phyloP scores from a whole-genome alignment of 2,329 filamentous ascomycete species.

The Cladosporium velox region DNA sequence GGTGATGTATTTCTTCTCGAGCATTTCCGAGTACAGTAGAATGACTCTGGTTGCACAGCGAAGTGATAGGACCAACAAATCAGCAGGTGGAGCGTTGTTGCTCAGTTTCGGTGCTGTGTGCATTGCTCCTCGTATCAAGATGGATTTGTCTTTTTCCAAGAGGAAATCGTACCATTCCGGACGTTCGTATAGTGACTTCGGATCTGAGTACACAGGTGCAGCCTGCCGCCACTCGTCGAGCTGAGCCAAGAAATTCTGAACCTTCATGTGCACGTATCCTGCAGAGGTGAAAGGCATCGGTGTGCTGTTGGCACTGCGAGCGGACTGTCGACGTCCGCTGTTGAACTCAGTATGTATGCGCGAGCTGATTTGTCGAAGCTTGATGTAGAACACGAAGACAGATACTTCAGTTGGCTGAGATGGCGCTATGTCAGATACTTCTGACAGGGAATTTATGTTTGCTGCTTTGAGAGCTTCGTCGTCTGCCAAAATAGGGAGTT shows the following conservation, averaged over 20 bases:
- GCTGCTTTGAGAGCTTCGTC: constrained; percentile 31
- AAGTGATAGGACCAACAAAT: constrained; percentile 19
- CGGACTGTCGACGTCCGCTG: constrained; percentile 3
- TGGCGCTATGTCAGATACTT: constrained; percentile 12
- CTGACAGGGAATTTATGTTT: constrained; percentile 28
- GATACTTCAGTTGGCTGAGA: constrained; percentile 36
- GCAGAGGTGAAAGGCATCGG: constrained; percentile 23
- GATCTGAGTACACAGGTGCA: constrained; percentile 38
- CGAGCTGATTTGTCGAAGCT: constrained; percentile 46
- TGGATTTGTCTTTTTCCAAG: constrained; percentile 44
- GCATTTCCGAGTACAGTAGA: constrained; percentile 42
- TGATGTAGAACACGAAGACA: constrained; percentile 44
- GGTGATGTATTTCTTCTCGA: constrained; percentile 41
- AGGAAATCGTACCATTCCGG: constrained; percentile 51
- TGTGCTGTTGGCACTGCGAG: constrained; percentile 10
- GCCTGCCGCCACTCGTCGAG: constrained; percentile 41
- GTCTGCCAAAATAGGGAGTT: constrained; percentile 40
- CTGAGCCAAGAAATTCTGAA: constrained; percentile 40
- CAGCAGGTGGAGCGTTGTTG: constrained; percentile 12
- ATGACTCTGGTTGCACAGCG: constrained; percentile 43
- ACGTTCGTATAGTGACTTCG: constrained; percentile 46
- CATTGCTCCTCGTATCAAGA: constrained; percentile 46
- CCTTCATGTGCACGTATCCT: constrained; percentile 24
- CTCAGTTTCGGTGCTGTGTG: constrained; percentile 42
- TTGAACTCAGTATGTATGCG: constrained; percentile 33